Percentiles rank a stretch among this genome's conserved stretches.
phyloP scores from a whole-genome alignment of 345 rosid species.

The Brassica juncea region DNA sequence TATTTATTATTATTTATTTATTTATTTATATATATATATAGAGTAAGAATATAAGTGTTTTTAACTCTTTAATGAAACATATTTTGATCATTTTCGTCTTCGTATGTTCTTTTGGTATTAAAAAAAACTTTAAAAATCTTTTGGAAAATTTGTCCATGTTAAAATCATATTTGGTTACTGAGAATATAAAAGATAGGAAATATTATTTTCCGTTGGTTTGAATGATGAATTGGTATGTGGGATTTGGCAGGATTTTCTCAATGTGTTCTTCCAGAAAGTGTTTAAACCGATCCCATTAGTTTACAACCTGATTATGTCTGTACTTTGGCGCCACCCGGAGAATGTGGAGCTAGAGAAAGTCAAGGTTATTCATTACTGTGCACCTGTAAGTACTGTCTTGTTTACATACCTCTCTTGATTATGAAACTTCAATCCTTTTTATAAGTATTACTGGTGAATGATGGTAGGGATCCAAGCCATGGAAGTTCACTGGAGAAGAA shows the following conservation, averaged over 20 bases:
- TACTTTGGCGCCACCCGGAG: constrained; percentile 87
- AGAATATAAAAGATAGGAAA: background rate
- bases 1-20: no score
- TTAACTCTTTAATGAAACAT: no score
- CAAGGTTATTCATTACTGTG: constrained; percentile 46
- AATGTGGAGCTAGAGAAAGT: constrained; percentile 58
- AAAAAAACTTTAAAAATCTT: no score
- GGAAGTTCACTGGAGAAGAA: constrained; percentile 63
- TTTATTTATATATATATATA: no score
- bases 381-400: background rate
- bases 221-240: background rate
- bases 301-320: constrained; percentile 68
- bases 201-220: background rate
- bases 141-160: background rate
- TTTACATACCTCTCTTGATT: background rate
- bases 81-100: no score
- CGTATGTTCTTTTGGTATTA: no score
- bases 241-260: constrained; percentile 62
- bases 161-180: background rate
- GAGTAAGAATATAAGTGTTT: no score
- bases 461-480: constrained; percentile 56
- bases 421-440: background rate
- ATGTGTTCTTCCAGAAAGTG: constrained; percentile 42
- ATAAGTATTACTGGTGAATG: background rate
- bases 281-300: constrained; percentile 52